Conservation (phyloP, 225 moss, liverwort and hornwort genomes). For the Sphagnum tenellum region DNA sequence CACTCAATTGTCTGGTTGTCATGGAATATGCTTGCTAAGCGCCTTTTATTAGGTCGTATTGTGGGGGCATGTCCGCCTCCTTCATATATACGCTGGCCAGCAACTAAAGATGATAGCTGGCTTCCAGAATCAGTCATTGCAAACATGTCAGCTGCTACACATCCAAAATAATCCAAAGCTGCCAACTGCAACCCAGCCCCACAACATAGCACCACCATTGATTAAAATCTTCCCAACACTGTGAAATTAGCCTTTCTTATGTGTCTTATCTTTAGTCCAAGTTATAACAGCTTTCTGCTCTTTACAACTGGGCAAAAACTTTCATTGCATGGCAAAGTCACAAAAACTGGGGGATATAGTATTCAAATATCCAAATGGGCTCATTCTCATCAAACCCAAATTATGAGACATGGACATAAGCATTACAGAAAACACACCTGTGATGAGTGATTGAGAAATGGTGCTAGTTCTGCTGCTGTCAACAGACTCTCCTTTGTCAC, state of each 20-base stretch:
- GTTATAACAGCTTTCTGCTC: too few species aligned
- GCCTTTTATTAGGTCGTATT: constrained; percentile 41
- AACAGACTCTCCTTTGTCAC: constrained; percentile 75
- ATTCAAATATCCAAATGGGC: too few species aligned
- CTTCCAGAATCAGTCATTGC: constrained; percentile 72
- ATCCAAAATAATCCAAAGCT: constrained; percentile 62
- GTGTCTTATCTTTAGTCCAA: too few species aligned
- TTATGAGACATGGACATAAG: too few species aligned
- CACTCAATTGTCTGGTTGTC: constrained; percentile 60
- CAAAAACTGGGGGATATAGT: too few species aligned
- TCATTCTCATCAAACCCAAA: too few species aligned
- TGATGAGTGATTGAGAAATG: constrained; percentile 58
- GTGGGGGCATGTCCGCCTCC: constrained; percentile 48
- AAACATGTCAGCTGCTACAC: constrained; percentile 59
- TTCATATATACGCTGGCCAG: constrained; percentile 64
- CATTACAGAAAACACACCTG: constrained; percentile 25
- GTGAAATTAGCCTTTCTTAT: too few species aligned
- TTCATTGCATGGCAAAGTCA: too few species aligned
- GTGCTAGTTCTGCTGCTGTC: constrained; percentile 49
- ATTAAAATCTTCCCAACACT: not conserved
- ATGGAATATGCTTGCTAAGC: constrained; percentile 29
- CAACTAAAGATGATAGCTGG: constrained; percentile 60
- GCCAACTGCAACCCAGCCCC: constrained; percentile 41
- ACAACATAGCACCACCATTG: not conserved
- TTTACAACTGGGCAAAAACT: too few species aligned